Base-by-base conservation (phyloP, 2,329 filamentous ascomycete species). In the Teratosphaeria destructans region DNA sequence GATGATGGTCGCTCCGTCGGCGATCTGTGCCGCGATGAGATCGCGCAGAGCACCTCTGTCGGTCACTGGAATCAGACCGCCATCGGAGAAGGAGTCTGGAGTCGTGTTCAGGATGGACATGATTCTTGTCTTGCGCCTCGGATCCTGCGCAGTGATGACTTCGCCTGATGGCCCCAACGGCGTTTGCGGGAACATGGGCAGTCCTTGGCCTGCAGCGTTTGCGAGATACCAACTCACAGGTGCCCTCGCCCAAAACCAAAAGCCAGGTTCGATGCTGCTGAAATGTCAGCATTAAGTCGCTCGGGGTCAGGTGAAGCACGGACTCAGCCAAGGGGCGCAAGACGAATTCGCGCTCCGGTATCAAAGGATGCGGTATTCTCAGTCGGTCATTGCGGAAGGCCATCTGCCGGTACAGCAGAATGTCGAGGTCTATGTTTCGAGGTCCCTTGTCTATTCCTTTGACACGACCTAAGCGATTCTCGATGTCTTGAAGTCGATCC, bases 71-170 rank as follows among this genome's bases (percentile, higher is more conserved):
- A 91, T 82, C 8, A 78, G 69, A 8, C 91, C 91, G 57, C 91
- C 93, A 70, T 97, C 92, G 0, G 93, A 97, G 77, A 99, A 99
- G 10, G 93, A 97, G 75, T 99, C 93, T 0, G 93, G 93, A 0
- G 94, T 97, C 57, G 95, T 77, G 74, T 99, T 99, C 54, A 97
- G 79, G 64, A 99, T 95, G 58, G 89, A 89, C 94, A 99, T 99
- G 65, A 96, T 76, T 54, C 85, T 84, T 0, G 93, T 96, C 57
- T 77, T 79, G 55, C 86, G 82, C 54, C 69, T 71, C 0, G 77
- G 73, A 61, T 80, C 78, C 6, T 80, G 75, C 19, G 88, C 80
- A 56, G 83, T 82, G 47, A 94, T 75, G 0, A 84, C 77, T 11
- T 79, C 73, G 43, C 81, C 67, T 6, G 70, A 55, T 7, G 78